Percentiles rank a stretch among this genome's conserved stretches.
These are phyloP conservation scores for Stephanocyclus meneghinianus DNA, from an alignment of 352 stramenopile species.

Conservation along the genomic window DNA sequence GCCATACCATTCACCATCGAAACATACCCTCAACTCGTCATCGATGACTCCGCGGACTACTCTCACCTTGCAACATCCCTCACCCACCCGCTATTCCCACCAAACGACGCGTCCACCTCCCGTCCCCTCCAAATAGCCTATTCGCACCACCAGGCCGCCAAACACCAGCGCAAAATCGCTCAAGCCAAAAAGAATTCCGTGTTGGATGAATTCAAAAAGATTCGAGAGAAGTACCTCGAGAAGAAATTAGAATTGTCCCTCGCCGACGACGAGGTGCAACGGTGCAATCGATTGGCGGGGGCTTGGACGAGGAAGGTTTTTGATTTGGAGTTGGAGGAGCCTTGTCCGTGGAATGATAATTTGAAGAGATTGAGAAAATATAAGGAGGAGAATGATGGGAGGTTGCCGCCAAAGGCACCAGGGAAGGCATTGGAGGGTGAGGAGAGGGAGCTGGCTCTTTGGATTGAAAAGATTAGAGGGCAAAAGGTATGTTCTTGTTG, in stretches of 20 bases:
- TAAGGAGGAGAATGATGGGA: slow-evolving; percentile 23
- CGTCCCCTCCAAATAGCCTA: slow-evolving; percentile 45
- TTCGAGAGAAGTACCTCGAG: slow-evolving; percentile 27
- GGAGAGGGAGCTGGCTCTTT: slow-evolving; percentile 34
- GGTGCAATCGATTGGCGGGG: slow-evolving; percentile 13
- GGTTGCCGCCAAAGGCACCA: slow-evolving; percentile 12
- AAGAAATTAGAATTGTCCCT: slow-evolving; percentile 45
- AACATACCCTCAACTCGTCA: slow-evolving; percentile 33
- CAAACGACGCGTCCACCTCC: slow-evolving; percentile 12
- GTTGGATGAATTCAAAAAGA: slow-evolving; percentile 28
- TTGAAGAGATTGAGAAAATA: slow-evolving; percentile 35
- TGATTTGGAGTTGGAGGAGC: slow-evolving; percentile 51
- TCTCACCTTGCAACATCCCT: slow-evolving; percentile 31
- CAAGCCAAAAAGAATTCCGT: slow-evolving; percentile 22
- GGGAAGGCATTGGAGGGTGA: slow-evolving; percentile 34
- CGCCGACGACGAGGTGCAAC: slow-evolving; percentile 33
- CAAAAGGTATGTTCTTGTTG: slow-evolving; percentile 6
- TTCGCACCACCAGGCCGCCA: slow-evolving; percentile 21
- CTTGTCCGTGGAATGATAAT: slow-evolving; percentile 40
- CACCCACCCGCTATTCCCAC: slow-evolving; percentile 31
- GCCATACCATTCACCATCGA: slow-evolving; percentile 1
- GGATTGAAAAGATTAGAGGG: slow-evolving; percentile 33
- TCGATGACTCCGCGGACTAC: slow-evolving; percentile 28
- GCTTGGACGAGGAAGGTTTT: slow-evolving; percentile 49
- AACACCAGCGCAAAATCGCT: neutral